phyloP scores from a whole-genome alignment of 1,284 basidiomycete genomes.

The Pseudozyma sp. region DNA sequence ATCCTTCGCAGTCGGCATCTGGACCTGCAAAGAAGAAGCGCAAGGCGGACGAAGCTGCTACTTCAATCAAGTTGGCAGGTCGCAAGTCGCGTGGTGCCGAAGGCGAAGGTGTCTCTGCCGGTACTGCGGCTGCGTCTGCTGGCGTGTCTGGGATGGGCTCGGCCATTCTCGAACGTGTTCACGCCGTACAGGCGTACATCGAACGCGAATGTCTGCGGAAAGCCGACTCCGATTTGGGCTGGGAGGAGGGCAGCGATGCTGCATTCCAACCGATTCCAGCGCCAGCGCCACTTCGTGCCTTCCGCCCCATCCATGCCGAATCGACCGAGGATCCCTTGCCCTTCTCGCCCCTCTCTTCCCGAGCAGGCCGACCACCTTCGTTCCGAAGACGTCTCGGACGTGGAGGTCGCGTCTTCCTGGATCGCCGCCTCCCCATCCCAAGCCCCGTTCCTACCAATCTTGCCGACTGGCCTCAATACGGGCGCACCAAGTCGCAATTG shows the following conservation, averaged over 20 bases:
- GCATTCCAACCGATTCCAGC: conserved; percentile 63
- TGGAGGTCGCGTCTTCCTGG: conserved; percentile 66
- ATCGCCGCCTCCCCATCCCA: conserved; percentile 60
- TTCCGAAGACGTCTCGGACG: conserved; percentile 66
- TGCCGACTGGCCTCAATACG: conserved; percentile 58
- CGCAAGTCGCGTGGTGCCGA: conserved; percentile 51
- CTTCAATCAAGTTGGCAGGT: conserved; percentile 53
- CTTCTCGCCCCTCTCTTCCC: conserved; percentile 42
- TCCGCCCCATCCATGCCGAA: conserved; percentile 65
- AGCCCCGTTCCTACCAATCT: conserved; percentile 65
- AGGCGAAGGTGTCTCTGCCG: conserved; percentile 31
- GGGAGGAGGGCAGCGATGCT: conserved; percentile 66
- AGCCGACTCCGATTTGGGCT: conserved; percentile 60
- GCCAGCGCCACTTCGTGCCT: conserved; percentile 56
- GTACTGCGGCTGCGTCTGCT: conserved; percentile 29
- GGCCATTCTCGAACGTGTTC: conserved; percentile 63
- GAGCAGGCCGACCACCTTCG: conserved; percentile 64
- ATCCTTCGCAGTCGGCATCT: conserved; percentile 39
- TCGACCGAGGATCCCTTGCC: conserved; percentile 35
- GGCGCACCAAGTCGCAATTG: conserved; percentile 19
- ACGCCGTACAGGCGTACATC: conserved; percentile 65
- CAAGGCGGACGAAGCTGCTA: conserved; percentile 57
- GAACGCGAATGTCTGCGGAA: conserved; percentile 63
- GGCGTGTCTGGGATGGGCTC: conserved; percentile 72
- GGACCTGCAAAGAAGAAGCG: conserved; percentile 63